phyloP scores from a whole-genome alignment of 2,329 filamentous ascomycete genomes.

The Phialemoniopsis sp. region DNA sequence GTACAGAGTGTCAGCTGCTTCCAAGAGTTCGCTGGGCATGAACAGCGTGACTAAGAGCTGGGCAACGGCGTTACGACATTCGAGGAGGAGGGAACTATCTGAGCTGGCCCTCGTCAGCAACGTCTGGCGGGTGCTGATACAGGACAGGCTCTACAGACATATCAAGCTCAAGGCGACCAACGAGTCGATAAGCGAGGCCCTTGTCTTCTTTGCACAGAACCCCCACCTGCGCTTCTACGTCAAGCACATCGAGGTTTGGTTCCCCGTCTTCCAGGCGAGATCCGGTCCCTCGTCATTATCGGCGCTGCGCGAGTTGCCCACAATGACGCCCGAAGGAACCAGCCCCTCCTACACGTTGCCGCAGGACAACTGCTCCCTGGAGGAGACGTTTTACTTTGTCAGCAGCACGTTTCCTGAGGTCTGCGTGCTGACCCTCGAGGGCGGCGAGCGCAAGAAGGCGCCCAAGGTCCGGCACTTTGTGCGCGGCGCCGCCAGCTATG shows the following conservation, averaged over 20 bases:
- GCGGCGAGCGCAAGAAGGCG: constrained; percentile 73
- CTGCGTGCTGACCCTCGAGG: constrained; percentile 67
- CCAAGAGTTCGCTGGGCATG: constrained; percentile 50
- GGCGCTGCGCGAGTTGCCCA: constrained; percentile 26
- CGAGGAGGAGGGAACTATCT: constrained; percentile 62
- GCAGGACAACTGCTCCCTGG: constrained; percentile 63
- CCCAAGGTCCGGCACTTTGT: constrained; percentile 61
- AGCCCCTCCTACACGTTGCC: constrained; percentile 55
- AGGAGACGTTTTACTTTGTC: constrained; percentile 66
- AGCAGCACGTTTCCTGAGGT: constrained; percentile 53
- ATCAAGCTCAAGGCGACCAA: constrained; percentile 71
- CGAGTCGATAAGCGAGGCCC: constrained; percentile 55
- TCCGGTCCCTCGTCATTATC: constrained; percentile 30
- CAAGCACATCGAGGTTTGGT: constrained; percentile 73
- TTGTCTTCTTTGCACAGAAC: constrained; percentile 54
- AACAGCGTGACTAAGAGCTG: constrained; percentile 53
- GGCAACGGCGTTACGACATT: constrained; percentile 63
- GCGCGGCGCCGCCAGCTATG: background rate
- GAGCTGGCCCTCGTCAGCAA: constrained; percentile 58
- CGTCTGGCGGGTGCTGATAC: constrained; percentile 64
- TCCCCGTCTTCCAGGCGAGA: constrained; percentile 66
- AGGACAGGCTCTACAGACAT: constrained; percentile 69
- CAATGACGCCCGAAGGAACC: constrained; percentile 51
- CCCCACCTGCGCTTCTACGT: constrained; percentile 60
- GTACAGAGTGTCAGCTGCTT: constrained; percentile 58